These are phyloP conservation scores for Nepenthes mirabilis DNA, from an alignment of 148 eudicot genomes.

Conservation along the genomic window DNA sequence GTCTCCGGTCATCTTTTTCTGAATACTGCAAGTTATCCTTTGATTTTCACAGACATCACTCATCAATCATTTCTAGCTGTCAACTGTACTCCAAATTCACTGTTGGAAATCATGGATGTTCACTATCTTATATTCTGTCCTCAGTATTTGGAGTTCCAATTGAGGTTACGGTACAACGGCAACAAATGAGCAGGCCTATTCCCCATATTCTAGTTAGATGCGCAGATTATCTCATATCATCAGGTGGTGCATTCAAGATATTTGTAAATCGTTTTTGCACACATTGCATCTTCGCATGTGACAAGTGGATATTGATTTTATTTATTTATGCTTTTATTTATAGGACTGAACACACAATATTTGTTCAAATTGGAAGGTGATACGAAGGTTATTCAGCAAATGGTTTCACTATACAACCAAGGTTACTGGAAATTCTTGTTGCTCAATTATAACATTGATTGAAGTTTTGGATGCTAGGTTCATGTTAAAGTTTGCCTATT, in stretches of 20 bases:
- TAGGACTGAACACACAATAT: constrained; percentile 67
- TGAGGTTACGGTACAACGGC: constrained; percentile 69
- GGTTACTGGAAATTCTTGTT: constrained; percentile 23
- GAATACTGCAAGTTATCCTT: too few relatives aligned
- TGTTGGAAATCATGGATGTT: neutral
- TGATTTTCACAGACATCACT: too few relatives aligned
- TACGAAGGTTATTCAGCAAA: constrained; percentile 65
- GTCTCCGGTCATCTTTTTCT: too few relatives aligned
- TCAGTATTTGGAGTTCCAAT: constrained; percentile 86
- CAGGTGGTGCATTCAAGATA: constrained; percentile 31
- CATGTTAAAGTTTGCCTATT: neutral
- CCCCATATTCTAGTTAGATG: constrained; percentile 71
- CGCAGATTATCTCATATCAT: constrained; percentile 81
- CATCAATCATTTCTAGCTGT: too few relatives aligned
- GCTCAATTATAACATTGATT: neutral
- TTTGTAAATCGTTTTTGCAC: neutral
- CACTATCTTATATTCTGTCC: neutral
- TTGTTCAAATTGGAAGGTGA: constrained; percentile 80
- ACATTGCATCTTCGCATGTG: neutral
- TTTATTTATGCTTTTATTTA: neutral
- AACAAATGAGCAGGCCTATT: constrained; percentile 59
- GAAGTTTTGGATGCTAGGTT: neutral
- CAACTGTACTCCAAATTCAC: too few relatives aligned
- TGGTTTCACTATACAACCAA: constrained; percentile 83
- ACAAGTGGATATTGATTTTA: neutral